Evolutionary conservation across 257 asterid species (phyloP).

Genomic region (Primulina tabacum): DNA sequence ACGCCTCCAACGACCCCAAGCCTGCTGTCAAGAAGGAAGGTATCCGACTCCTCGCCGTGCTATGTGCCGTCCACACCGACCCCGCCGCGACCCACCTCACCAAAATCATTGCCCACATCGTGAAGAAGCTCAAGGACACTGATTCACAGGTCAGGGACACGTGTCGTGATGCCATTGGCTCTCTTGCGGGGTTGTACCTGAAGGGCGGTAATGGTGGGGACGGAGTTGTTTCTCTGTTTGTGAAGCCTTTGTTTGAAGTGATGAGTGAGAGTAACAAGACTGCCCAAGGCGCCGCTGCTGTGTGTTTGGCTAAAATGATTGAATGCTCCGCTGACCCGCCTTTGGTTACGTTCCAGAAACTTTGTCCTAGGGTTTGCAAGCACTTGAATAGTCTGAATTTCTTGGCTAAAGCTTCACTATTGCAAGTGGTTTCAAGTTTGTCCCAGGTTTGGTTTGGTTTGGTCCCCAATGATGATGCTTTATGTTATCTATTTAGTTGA

Average conservation of each 20-base stretch:
- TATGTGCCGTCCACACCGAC: slow-evolving; percentile 65
- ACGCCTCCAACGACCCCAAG: slow-evolving; percentile 77
- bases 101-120: slow-evolving; percentile 71
- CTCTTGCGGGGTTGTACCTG: slow-evolving; percentile 67
- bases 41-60: slow-evolving; percentile 63
- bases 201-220: slow-evolving; percentile 61
- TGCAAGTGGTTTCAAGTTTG: slow-evolving; percentile 84
- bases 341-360: slow-evolving; percentile 66
- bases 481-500: slow-evolving; percentile 6
- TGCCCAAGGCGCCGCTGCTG: slow-evolving; percentile 87
- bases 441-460: slow-evolving; percentile 59
- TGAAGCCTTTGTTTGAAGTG: slow-evolving; percentile 87
- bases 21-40: slow-evolving; percentile 84
- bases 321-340: slow-evolving; percentile 76
- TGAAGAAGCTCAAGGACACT: slow-evolving; percentile 77
- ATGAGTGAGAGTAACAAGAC: slow-evolving; percentile 87
- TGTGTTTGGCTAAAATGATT: slow-evolving; percentile 86
- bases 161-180: slow-evolving; percentile 85
- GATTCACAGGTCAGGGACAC: slow-evolving; percentile 94
- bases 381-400: slow-evolving; percentile 70
- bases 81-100: slow-evolving; percentile 78
- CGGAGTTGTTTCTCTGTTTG: slow-evolving; percentile 71
- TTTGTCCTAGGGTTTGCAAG: slow-evolving; percentile 84
- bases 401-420: slow-evolving; percentile 80
- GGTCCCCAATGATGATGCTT: slow-evolving; percentile 11